Evolutionary conservation across 805 yeast species (phyloP).

Genomic region (Barnettozyma pratensis): DNA sequence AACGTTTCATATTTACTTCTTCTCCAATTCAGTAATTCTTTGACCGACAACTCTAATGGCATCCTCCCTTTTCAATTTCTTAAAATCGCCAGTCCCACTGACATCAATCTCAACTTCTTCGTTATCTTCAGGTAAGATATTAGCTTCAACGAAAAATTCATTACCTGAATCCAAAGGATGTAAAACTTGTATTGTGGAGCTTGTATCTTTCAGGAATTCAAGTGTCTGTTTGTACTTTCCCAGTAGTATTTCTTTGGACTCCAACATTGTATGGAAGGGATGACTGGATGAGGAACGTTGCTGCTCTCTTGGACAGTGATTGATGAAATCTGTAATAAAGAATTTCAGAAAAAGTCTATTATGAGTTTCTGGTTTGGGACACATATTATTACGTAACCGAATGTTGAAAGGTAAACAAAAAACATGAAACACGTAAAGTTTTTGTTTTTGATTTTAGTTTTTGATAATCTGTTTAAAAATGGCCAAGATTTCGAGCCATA

Average conservation of each 20-base stretch:
- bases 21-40: not conserved
- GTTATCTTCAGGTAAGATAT: not conserved
- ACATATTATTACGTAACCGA: too few species aligned
- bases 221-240: not conserved
- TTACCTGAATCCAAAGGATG: not conserved
- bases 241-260: not conserved
- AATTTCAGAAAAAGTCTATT: too few species aligned
- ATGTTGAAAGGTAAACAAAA: not conserved
- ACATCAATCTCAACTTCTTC: not conserved
- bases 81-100: not conserved
- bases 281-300: too few species aligned
- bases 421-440: not conserved
- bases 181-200: not conserved
- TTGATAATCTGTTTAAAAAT: not conserved
- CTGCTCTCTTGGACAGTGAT: too few species aligned
- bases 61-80: not conserved
- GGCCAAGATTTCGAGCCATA: not conserved
- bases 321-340: too few species aligned
- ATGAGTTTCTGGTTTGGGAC: too few species aligned
- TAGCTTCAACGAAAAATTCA: not conserved
- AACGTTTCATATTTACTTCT: not conserved
- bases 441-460: not conserved
- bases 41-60: not conserved
- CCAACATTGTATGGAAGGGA: not conserved
- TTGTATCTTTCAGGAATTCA: not conserved